A percentile compares a stretch with the other conserved stretches of the same genome.
Conservation (phyloP, 2,329 filamentous ascomycete species). For the Fonsecaea monophora region DNA sequence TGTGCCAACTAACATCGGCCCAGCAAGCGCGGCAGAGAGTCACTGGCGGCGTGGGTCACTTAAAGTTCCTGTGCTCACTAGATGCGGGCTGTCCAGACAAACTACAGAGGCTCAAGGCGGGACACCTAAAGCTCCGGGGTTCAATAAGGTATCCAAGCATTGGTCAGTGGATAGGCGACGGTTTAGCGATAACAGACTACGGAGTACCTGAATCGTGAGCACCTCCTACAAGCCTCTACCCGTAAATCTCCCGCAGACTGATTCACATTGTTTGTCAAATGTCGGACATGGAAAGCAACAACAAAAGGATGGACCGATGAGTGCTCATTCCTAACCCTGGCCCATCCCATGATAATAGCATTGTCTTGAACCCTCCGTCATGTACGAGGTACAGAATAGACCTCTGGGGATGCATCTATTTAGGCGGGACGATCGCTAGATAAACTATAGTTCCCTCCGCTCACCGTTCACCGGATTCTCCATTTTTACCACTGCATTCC, state of each 20-base stretch:
- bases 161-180: conserved; percentile 11
- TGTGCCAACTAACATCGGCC: conserved; percentile 11
- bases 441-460: conserved; percentile 2
- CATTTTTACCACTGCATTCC: neutral
- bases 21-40: conserved; percentile 13
- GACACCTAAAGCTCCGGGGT: neutral
- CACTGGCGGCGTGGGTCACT: neutral
- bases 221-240: neutral
- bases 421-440: neutral
- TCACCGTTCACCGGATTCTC: neutral
- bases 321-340: neutral
- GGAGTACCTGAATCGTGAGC: neutral
- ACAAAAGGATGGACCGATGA: neutral
- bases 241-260: neutral
- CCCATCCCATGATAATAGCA: neutral
- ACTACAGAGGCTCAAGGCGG: neutral
- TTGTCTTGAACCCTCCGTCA: neutral
- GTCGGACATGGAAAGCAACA: conserved; percentile 5
- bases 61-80: conserved; percentile 1
- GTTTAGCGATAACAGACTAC: conserved; percentile 13
- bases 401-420: conserved; percentile 1
- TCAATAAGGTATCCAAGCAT: conserved; percentile 4
- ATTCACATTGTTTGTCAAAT: neutral
- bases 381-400: neutral
- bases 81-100: neutral